A percentile compares a stretch with the other conserved stretches of the same genome.
Conservation (phyloP, 306 rosid species). For the Trichosanthes truncata region DNA sequence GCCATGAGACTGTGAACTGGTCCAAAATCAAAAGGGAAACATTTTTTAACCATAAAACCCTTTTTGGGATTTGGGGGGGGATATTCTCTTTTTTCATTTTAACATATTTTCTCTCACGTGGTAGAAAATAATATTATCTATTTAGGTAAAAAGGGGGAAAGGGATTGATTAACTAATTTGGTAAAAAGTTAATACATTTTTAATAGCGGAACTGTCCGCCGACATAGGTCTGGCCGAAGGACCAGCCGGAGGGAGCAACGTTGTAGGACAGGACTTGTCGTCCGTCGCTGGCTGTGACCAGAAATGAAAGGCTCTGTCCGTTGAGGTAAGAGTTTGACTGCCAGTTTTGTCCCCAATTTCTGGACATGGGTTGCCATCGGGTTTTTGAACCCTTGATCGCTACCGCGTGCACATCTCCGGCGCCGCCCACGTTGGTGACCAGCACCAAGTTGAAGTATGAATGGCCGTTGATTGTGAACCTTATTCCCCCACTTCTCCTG, state of each 20-base stretch:
- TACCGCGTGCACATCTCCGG: conserved; percentile 49
- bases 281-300: conserved; percentile 43
- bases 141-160: neutral
- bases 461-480: conserved; percentile 54
- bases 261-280: conserved; percentile 33
- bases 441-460: conserved; percentile 54
- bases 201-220: conserved; percentile 38
- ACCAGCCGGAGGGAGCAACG: conserved; percentile 43
- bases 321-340: conserved; percentile 41
- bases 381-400: conserved; percentile 49
- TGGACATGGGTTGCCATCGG: conserved; percentile 51
- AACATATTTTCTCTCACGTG: neutral
- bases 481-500: conserved; percentile 53
- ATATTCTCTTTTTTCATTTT: neutral
- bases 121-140: neutral
- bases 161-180: neutral
- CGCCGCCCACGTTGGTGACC: conserved; percentile 55
- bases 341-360: conserved; percentile 72
- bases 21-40: neutral
- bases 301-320: conserved; percentile 48
- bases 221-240: conserved; percentile 49
- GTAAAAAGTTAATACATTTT: neutral
- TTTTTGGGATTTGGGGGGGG: neutral
- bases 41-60: neutral
- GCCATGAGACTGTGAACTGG: neutral